Percentiles rank a stretch among this genome's conserved stretches.
These are phyloP conservation scores for Phytophthora boehmeriae DNA, from an alignment of 352 stramenopile species.

Conservation along the genomic window DNA sequence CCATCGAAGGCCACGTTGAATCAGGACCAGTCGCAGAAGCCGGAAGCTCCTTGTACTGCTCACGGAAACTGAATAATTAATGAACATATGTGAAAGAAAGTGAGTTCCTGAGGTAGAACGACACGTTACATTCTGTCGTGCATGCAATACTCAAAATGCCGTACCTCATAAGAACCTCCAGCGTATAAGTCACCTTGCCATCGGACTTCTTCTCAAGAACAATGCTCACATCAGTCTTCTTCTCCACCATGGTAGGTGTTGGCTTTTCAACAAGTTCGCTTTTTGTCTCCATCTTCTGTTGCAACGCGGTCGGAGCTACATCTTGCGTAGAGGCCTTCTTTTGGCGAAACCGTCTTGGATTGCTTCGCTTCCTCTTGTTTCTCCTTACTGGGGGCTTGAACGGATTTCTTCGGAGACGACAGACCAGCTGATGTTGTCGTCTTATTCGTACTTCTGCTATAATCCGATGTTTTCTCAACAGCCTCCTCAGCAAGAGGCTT, in stretches of 20 bases:
- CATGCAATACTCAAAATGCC: constrained; percentile 2
- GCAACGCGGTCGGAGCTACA: constrained; percentile 7
- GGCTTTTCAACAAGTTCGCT: constrained; percentile 8
- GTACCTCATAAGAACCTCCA: constrained; percentile 64
- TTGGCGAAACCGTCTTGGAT: constrained; percentile 24
- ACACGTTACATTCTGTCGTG: neutral
- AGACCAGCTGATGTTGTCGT: constrained; percentile 19
- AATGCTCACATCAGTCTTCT: constrained; percentile 42
- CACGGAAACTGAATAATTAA: constrained; percentile 52
- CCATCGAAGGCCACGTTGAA: constrained; percentile 72
- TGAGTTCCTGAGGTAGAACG: constrained; percentile 1
- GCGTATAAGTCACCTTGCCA: constrained; percentile 63
- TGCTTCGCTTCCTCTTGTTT: constrained; percentile 21
- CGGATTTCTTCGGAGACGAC: constrained; percentile 22
- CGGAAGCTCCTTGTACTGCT: constrained; percentile 62
- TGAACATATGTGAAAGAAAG: constrained; percentile 8
- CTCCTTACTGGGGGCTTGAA: constrained; percentile 11
- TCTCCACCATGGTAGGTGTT: constrained; percentile 19
- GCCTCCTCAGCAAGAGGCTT: constrained; percentile 21
- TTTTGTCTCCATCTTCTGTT: constrained; percentile 30
- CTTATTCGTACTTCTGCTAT: constrained; percentile 22
- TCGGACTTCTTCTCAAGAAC: constrained; percentile 35
- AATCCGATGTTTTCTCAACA: constrained; percentile 30
- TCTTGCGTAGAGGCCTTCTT: constrained; percentile 21
- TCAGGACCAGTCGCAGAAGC: constrained; percentile 38